Percentiles rank a stretch among this genome's conserved stretches.
Conservation (phyloP, 306 rosid species). For the Carpinus fangiana region DNA sequence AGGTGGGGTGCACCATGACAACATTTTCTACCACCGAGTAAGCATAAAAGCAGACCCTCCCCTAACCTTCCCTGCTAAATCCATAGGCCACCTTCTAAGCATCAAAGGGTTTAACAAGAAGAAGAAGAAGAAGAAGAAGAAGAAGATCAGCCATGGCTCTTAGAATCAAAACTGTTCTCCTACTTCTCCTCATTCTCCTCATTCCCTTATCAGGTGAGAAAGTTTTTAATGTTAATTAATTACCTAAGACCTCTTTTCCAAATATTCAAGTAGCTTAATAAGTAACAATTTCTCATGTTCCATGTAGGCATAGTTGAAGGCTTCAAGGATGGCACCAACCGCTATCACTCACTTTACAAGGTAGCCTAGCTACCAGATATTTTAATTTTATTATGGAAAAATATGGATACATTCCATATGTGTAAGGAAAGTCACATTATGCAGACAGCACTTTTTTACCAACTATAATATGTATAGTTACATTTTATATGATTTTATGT, state of each 20-base stretch:
- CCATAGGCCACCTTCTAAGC: slow-evolving; percentile 23
- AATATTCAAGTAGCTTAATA: neutral
- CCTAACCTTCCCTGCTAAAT: slow-evolving; percentile 30
- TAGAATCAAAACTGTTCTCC: slow-evolving; percentile 38
- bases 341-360: slow-evolving; percentile 42
- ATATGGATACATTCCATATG: neutral
- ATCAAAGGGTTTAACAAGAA: neutral
- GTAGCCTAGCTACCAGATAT: slow-evolving; percentile 24
- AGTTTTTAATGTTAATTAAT: neutral
- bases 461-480: too few species aligned
- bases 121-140: neutral
- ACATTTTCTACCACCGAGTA: slow-evolving; percentile 21
- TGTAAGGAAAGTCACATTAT: neutral
- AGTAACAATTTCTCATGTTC: neutral
- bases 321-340: slow-evolving; percentile 46
- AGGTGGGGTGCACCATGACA: slow-evolving; percentile 56
- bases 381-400: neutral
- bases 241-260: neutral
- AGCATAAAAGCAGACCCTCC: slow-evolving; percentile 39
- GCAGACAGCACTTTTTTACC: neutral
- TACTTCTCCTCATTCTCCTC: slow-evolving; percentile 47
- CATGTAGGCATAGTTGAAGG: slow-evolving; percentile 52
- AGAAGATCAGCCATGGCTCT: slow-evolving; percentile 45
- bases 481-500: too few species aligned
- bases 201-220: slow-evolving; percentile 56